Evolutionary conservation across 2,329 filamentous ascomycete species (phyloP).

Genomic region (Xylariaceae sp.): DNA sequence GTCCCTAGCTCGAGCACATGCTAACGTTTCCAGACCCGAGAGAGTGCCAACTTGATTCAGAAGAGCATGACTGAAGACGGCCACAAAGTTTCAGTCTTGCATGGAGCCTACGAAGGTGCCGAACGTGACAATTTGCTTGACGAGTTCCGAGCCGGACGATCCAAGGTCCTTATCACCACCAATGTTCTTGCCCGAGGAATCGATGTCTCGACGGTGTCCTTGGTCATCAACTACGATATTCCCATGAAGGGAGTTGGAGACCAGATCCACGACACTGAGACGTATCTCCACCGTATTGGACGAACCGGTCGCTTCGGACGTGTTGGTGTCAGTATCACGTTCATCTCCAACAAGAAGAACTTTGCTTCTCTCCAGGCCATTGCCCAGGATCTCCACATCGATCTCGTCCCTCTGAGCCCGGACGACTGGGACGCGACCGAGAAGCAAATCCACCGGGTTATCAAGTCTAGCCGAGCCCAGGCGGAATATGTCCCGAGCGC

Average conservation of each 20-base stretch:
- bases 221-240: slow-evolving; percentile 97
- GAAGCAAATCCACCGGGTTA: slow-evolving; percentile 71
- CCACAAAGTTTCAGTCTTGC: slow-evolving; percentile 85
- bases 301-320: slow-evolving; percentile 95
- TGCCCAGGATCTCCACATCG: slow-evolving; percentile 70
- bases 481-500: slow-evolving; percentile 44
- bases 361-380: slow-evolving; percentile 78
- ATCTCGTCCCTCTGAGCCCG: slow-evolving; percentile 74
- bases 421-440: slow-evolving; percentile 91
- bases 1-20: background rate
- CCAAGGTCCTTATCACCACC: slow-evolving; percentile 96
- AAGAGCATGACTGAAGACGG: slow-evolving; percentile 80
- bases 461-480: slow-evolving; percentile 63
- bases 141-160: slow-evolving; percentile 76
- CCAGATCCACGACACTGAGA: slow-evolving; percentile 82
- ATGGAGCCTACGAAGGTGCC: slow-evolving; percentile 77
- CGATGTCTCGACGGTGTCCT: slow-evolving; percentile 83
- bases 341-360: slow-evolving; percentile 81
- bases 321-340: slow-evolving; percentile 91
- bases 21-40: slow-evolving; percentile 59
- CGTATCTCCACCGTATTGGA: slow-evolving; percentile 95
- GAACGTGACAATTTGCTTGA: slow-evolving; percentile 81
- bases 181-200: slow-evolving; percentile 96
- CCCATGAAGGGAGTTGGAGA: slow-evolving; percentile 72
- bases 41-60: slow-evolving; percentile 81